A percentile compares a stretch with the other conserved stretches of the same genome.
Conservation (phyloP, 768 basidiomycete species). For the Agaricus sinodeliciosus region DNA sequence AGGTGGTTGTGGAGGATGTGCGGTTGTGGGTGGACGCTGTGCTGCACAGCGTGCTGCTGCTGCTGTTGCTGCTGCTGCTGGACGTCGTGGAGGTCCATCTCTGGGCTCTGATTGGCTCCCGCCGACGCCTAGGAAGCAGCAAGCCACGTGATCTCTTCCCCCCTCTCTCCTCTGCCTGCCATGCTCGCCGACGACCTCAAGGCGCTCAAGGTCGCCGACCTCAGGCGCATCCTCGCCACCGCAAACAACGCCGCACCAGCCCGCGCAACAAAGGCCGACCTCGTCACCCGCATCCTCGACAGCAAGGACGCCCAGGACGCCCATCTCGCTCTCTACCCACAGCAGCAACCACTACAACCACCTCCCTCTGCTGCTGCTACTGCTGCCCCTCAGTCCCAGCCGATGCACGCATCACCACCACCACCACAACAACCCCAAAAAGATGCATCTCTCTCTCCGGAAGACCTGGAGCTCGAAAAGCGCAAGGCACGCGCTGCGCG, state of each 20-base stretch:
- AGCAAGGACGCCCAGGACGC: conserved; percentile 42
- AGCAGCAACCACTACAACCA: too few relatives aligned
- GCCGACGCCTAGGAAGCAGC: too few relatives aligned
- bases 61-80: conserved; percentile 5
- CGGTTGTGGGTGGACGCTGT: conserved; percentile 14
- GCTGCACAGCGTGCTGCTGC: conserved; percentile 26
- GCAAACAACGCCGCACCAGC: conserved; percentile 42
- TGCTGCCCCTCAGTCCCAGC: neutral
- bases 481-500: conserved; percentile 58
- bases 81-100: conserved; percentile 8
- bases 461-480: conserved; percentile 48
- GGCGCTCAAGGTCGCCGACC: conserved; percentile 66
- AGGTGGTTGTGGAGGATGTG: conserved; percentile 14
- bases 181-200: conserved; percentile 28
- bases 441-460: conserved; percentile 11
- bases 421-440: conserved; percentile 8
- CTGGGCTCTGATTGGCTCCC: neutral
- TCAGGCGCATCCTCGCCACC: conserved; percentile 52
- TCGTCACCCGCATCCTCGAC: conserved; percentile 55
- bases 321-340: conserved; percentile 35
- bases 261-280: conserved; percentile 61
- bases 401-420: conserved; percentile 13
- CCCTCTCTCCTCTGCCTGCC: too few relatives aligned
- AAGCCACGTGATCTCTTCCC: too few relatives aligned
- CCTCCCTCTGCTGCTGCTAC: conserved; percentile 24